Conservation (phyloP, 2,329 filamentous ascomycete species). For the Bipolaris oryzae region DNA sequence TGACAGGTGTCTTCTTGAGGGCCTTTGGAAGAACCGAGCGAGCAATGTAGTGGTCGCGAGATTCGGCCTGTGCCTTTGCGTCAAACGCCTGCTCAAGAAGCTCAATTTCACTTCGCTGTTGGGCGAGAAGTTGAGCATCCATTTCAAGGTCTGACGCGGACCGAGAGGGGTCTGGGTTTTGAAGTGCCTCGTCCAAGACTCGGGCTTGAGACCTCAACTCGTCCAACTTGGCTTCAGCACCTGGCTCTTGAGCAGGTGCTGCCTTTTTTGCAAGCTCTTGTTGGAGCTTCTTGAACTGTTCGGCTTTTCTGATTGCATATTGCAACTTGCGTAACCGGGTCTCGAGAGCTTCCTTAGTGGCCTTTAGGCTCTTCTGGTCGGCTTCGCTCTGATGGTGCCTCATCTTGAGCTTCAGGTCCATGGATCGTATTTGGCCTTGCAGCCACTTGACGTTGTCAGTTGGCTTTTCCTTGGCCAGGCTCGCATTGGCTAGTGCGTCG, state of each 20-base stretch:
- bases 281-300: constrained; percentile 31
- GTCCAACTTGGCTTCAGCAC: constrained; percentile 26
- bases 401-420: constrained; percentile 32
- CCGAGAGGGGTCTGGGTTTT: constrained; percentile 23
- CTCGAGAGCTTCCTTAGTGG: constrained; percentile 30
- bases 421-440: constrained; percentile 31
- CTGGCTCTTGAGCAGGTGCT: constrained; percentile 27
- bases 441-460: constrained; percentile 34
- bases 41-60: constrained; percentile 27
- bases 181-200: constrained; percentile 19
- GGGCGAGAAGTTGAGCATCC: constrained; percentile 19
- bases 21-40: constrained; percentile 32
- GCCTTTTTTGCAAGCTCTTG: constrained; percentile 20
- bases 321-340: constrained; percentile 30
- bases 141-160: constrained; percentile 15
- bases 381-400: constrained; percentile 35
- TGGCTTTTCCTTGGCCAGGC: constrained; percentile 17
- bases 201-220: constrained; percentile 20
- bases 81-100: constrained; percentile 32
- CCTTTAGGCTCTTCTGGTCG: constrained; percentile 32
- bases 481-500: constrained; percentile 26
- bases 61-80: constrained; percentile 22
- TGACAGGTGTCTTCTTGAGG: constrained; percentile 24
- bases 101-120: constrained; percentile 20
- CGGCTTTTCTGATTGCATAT: constrained; percentile 32